phyloP scores from a whole-genome alignment of 306 rosid species.

The Lathyrus aphaca region DNA sequence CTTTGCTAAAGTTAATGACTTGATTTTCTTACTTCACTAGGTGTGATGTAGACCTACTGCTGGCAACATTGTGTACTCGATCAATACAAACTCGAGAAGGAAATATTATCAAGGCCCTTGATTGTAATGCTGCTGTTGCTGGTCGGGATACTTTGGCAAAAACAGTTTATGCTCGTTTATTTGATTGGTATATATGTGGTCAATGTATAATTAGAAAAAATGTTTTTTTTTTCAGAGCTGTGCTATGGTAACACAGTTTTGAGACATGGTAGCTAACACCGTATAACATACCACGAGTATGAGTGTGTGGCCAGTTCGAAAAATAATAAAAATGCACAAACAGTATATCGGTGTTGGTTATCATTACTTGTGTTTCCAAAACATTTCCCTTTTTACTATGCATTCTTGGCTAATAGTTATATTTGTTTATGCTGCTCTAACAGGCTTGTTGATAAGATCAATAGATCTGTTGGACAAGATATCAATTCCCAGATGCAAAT shows the following conservation, averaged over 20 bases:
- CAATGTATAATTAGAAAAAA: slow-evolving; percentile 4
- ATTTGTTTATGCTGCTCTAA: slow-evolving; percentile 37
- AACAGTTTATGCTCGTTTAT: slow-evolving; percentile 86
- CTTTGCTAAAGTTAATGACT: slow-evolving; percentile 11
- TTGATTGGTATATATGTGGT: slow-evolving; percentile 76
- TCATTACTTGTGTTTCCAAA: too few relatives aligned
- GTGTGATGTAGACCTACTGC: slow-evolving; percentile 77
- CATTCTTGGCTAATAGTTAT: slow-evolving; percentile 6
- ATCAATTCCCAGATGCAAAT: slow-evolving; percentile 72
- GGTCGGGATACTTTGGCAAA: slow-evolving; percentile 94
- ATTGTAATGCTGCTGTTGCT: slow-evolving; percentile 85
- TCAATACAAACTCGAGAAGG: slow-evolving; percentile 96
- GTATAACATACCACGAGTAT: too few relatives aligned
- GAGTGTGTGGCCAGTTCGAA: too few relatives aligned
- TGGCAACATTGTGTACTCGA: slow-evolving; percentile 80
- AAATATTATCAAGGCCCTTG: slow-evolving; percentile 84
- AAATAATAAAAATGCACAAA: too few relatives aligned
- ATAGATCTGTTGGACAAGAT: slow-evolving; percentile 93
- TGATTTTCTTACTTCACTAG: slow-evolving; percentile 44
- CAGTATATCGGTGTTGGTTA: too few relatives aligned
- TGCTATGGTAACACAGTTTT: too few relatives aligned
- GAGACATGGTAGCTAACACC: too few relatives aligned
- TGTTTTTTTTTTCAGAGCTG: background rate
- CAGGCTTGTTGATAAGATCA: slow-evolving; percentile 99
- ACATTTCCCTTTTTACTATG: background rate